Base-by-base conservation (phyloP, 768 basidiomycete species). In the Russula griseocarnosa region DNA sequence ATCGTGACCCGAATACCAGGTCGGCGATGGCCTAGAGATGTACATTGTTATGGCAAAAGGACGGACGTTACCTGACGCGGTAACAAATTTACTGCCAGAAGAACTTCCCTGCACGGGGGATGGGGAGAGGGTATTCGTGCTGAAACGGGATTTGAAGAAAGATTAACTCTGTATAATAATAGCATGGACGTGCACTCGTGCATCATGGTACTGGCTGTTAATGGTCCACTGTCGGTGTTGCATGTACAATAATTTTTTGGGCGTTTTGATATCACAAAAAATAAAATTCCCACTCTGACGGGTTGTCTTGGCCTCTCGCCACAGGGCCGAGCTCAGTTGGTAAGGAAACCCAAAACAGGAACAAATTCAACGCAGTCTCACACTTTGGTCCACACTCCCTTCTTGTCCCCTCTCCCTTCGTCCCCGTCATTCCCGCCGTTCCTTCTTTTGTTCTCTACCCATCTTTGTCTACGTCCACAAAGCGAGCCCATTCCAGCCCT, bases 1-100 rank as follows among this genome's bases (percentile, higher is more conserved):
- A 54, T 57, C 22, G 24, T 51, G 44, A 53, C 61, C 61, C 32
- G 16, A 30, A 13, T n/a, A 26, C 47, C 69, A 92, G 90, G 95
- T 99, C 67, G 96, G 96, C 50, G 96, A 98, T 74, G 93, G 92
- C 4, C 82, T 98, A 40, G 94, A 98, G 73, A 90, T 96, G 66
- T 96, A 88, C 71, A 81, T 98, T 61, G 87, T 92, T 51, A 80
- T 95, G 50, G 84, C 90, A 38, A 84, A 81, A 71, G 88, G 82
- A 47, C 84, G 86, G 34, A 78, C 79, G 36, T 70, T 84, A 58
- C 83, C 86, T 66, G 85, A 82, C 3, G 72, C 90, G 60, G 83
- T 83, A 68, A 77, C 73, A 50, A 66, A 86, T 34, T 76, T 76
- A 20, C 85, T 85, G 28, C 70, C 83, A 32, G 82, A 85, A 71